phyloP scores from a whole-genome alignment of 2,329 filamentous ascomycete genomes.

The Cladosporium sp. region DNA sequence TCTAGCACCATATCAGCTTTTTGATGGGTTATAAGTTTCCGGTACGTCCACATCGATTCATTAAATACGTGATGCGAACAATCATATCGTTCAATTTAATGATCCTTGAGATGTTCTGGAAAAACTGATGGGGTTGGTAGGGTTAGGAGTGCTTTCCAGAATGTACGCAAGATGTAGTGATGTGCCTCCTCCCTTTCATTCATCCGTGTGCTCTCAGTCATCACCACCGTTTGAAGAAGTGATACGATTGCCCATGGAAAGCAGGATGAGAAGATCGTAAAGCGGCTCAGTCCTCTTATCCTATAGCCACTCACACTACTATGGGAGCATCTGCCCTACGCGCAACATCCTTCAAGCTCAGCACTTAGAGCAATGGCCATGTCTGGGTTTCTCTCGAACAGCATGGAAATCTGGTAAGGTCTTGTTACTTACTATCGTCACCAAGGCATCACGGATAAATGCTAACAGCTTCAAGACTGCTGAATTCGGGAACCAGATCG shows the following conservation, averaged over 20 bases:
- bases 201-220: neutral
- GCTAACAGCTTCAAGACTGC: conserved; percentile 48
- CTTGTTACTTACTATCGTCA: neutral
- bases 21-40: too few relatives aligned
- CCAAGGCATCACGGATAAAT: neutral
- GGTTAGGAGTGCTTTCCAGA: too few relatives aligned
- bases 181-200: neutral
- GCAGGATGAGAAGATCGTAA: too few relatives aligned
- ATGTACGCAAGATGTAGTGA: neutral
- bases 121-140: too few relatives aligned
- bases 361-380: conserved; percentile 65
- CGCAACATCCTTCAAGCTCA: conserved; percentile 42
- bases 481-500: conserved; percentile 69
- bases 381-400: conserved; percentile 67
- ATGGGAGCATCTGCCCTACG: too few relatives aligned
- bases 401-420: conserved; percentile 60
- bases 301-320: too few relatives aligned
- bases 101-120: too few relatives aligned
- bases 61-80: too few relatives aligned
- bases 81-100: too few relatives aligned
- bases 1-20: too few relatives aligned
- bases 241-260: neutral
- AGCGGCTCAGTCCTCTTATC: too few relatives aligned
- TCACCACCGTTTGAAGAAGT: neutral
- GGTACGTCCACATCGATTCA: too few relatives aligned